A percentile compares a stretch with the other conserved stretches of the same genome.
Evolutionary conservation across 1,284 basidiomycete species (phyloP).

Genomic region (Heliocybe sulcata): DNA sequence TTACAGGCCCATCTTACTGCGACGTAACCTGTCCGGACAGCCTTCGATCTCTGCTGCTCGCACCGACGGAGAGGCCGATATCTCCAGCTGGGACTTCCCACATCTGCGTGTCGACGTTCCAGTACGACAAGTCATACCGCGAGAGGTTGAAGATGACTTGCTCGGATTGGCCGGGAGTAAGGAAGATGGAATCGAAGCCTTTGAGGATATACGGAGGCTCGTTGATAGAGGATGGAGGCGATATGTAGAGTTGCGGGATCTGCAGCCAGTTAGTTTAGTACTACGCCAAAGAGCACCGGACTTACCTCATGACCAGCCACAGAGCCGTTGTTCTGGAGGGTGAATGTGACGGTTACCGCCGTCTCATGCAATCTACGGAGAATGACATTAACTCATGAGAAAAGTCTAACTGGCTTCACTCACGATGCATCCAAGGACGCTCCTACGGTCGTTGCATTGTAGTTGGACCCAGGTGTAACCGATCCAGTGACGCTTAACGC

Average conservation of each 20-base stretch:
- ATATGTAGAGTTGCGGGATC: constrained; percentile 44
- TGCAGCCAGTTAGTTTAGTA: constrained; percentile 13
- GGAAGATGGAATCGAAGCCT: constrained; percentile 39
- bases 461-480: constrained; percentile 27
- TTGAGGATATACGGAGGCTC: constrained; percentile 38
- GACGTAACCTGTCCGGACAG: constrained; percentile 23
- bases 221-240: constrained; percentile 33
- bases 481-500: constrained; percentile 34
- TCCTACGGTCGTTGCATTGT: constrained; percentile 31
- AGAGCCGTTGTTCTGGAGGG: constrained; percentile 35
- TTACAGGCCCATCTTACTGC: not conserved
- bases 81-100: constrained; percentile 39
- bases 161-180: constrained; percentile 31
- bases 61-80: constrained; percentile 38
- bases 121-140: constrained; percentile 34
- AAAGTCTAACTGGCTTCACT: constrained; percentile 5
- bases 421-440: constrained; percentile 41
- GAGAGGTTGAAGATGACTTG: constrained; percentile 34
- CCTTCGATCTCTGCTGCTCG: constrained; percentile 44
- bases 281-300: not conserved
- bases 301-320: constrained; percentile 41
- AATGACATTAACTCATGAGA: not conserved
- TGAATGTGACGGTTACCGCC: constrained; percentile 37
- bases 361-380: constrained; percentile 34
- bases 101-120: constrained; percentile 34